Base-by-base conservation (phyloP, 176 grass and related monocot species). In the Typha latifolia region DNA sequence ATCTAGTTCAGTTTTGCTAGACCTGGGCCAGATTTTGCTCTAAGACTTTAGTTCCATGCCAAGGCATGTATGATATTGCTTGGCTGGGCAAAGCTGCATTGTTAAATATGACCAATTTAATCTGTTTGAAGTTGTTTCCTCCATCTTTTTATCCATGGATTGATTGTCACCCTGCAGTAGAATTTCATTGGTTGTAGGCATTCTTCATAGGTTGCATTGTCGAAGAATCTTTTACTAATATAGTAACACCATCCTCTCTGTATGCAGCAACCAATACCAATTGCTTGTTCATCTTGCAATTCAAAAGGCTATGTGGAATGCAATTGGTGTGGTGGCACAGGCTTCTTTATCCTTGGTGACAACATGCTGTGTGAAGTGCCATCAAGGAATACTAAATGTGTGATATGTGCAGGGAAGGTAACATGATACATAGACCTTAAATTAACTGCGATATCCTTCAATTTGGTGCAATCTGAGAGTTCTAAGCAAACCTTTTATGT, bases 261-360 rank as follows among this genome's bases (percentile, higher is more conserved):
- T 89, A 34, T 87, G 64, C 85, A 97, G 94, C 94, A 97, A 90
- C 85, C 89, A 67, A 89, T 61, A 70, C 94, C 88, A 16, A 74
- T 82, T 69, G 77, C 85, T 50, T 97, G 94, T 84, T 90, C 85
- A 16, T 80, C 88, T 21, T 92, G 88, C 29, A 69, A 82, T 71
- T 86, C 88, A 16, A 84, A 82, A 74, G 93, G 93, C 23, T 72
- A 86, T 32, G 83, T 84, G 68, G 88, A 97, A 75, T 97, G 88
- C 78, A 88, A 89, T 63, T 97, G 93, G 93, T 97, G 88, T 49
- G 48, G 72, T 2, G 88, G 93, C 48, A 97, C 93, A 22, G 88
- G 93, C 29, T 97, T 97, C 72, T 97, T 97, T 75, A 97, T 97
- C 75, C 88, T 97, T 32, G 85, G 93, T 50, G 82, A 97, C 63